Evolutionary conservation across 371 early-diverging fungal genomes (phyloP).

Genomic region (Mortierella sp.): DNA sequence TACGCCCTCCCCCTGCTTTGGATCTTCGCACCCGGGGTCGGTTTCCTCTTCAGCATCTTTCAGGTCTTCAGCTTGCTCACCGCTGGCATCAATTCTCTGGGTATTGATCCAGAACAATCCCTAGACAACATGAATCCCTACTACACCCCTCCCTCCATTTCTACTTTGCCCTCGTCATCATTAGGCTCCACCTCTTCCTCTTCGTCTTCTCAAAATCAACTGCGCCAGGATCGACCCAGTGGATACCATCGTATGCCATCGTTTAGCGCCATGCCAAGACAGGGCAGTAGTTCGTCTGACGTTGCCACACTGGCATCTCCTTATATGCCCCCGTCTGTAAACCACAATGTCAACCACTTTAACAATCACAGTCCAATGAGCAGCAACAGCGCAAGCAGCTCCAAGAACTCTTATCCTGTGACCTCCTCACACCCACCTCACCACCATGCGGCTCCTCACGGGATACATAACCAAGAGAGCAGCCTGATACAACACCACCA

Average conservation of each 20-base stretch:
- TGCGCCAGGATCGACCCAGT: background rate
- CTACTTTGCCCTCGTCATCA: background rate
- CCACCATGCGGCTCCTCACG: background rate
- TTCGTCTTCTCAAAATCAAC: slow-evolving; percentile 13
- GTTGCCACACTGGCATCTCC: background rate
- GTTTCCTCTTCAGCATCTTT: slow-evolving; percentile 35
- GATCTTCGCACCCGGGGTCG: slow-evolving; percentile 30
- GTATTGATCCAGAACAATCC: slow-evolving; percentile 8
- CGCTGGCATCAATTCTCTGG: background rate
- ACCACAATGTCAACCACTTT: background rate
- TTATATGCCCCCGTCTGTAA: background rate
- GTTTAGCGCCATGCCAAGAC: background rate
- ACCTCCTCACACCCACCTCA: background rate
- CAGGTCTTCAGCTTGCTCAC: slow-evolving; percentile 33
- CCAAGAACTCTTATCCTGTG: background rate
- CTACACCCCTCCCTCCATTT: slow-evolving; percentile 8
- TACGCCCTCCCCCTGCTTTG: slow-evolving; percentile 43
- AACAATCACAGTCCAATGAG: background rate
- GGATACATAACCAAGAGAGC: background rate
- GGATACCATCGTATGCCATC: background rate
- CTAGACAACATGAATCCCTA: slow-evolving; percentile 11
- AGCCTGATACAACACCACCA: background rate
- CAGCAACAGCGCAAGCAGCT: slow-evolving; percentile 5
- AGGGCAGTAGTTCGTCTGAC: background rate
- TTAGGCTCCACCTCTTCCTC: slow-evolving; percentile 6